phyloP scores from a whole-genome alignment of 1,284 basidiomycete genomes.

The Ustilago sp. region DNA sequence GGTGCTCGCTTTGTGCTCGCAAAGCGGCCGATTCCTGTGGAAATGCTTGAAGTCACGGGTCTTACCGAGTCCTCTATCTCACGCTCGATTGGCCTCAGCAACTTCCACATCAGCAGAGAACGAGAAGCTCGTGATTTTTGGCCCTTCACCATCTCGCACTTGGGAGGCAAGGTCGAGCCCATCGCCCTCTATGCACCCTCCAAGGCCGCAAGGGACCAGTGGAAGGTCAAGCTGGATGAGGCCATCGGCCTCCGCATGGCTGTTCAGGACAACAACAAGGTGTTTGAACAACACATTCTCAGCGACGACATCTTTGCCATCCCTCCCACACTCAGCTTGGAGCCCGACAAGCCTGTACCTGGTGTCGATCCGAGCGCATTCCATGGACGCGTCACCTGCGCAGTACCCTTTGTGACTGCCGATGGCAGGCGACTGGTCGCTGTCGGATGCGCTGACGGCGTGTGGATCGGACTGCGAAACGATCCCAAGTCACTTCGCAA shows the following conservation, averaged over 20 bases:
- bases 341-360: constrained; percentile 43
- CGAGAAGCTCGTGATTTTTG: constrained; percentile 61
- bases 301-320: constrained; percentile 69
- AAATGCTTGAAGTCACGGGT: constrained; percentile 63
- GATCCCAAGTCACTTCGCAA: constrained; percentile 87
- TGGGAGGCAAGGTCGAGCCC: constrained; percentile 58
- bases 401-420: constrained; percentile 79
- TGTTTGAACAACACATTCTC: constrained; percentile 69
- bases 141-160: constrained; percentile 63
- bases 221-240: constrained; percentile 89
- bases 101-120: constrained; percentile 58
- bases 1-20: constrained; percentile 54
- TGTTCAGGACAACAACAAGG: constrained; percentile 90
- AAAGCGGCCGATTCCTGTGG: constrained; percentile 65
- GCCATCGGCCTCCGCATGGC: constrained; percentile 85
- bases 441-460: constrained; percentile 92
- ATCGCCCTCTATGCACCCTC: constrained; percentile 84
- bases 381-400: constrained; percentile 91
- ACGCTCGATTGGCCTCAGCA: constrained; percentile 60
- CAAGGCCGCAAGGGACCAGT: constrained; percentile 79
- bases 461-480: constrained; percentile 94
- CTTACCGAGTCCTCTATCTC: constrained; percentile 59
- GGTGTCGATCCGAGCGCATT: constrained; percentile 81
- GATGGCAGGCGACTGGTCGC: constrained; percentile 88
- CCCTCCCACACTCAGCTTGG: constrained; percentile 35